Conservation (phyloP, 2,329 filamentous ascomycete species). For the Nigrospora sphaerica region DNA sequence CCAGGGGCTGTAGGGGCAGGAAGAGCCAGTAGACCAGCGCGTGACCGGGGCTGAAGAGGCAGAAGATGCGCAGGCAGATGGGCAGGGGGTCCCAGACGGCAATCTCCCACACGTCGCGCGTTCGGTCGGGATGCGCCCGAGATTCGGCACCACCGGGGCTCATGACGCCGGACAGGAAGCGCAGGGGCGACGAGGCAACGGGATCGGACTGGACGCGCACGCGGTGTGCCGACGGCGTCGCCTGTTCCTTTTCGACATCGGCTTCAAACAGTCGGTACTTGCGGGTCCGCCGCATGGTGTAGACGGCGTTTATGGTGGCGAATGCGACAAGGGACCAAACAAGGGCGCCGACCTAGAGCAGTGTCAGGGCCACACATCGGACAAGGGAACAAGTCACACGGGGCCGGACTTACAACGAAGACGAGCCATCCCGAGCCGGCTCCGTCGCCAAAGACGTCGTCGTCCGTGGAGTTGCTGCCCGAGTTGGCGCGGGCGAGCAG, state of each 20-base stretch:
- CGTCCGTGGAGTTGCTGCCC: slow-evolving; percentile 44
- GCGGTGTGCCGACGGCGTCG: slow-evolving; percentile 79
- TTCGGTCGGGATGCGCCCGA: slow-evolving; percentile 74
- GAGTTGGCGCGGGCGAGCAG: slow-evolving; percentile 78
- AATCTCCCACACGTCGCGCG: slow-evolving; percentile 89
- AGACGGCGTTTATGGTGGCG: slow-evolving; percentile 70
- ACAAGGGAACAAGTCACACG: slow-evolving; percentile 6
- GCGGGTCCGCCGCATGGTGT: slow-evolving; percentile 73
- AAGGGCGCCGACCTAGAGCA: slow-evolving; percentile 54
- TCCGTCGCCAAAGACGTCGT: slow-evolving; percentile 81
- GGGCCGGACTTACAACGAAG: slow-evolving; percentile 36
- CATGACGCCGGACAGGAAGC: slow-evolving; percentile 63
- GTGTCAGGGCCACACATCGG: slow-evolving; percentile 6
- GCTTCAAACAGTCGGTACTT: slow-evolving; percentile 89
- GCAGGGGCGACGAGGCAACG: slow-evolving; percentile 68
- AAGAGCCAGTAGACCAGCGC: slow-evolving; percentile 86
- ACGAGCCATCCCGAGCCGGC: slow-evolving; percentile 58
- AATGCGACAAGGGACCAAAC: slow-evolving; percentile 62
- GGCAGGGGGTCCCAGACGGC: slow-evolving; percentile 90
- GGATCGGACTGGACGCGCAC: slow-evolving; percentile 85
- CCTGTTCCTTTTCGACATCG: slow-evolving; percentile 66
- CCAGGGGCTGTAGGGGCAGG: slow-evolving; percentile 67
- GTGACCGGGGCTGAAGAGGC: slow-evolving; percentile 88
- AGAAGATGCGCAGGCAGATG: slow-evolving; percentile 74
- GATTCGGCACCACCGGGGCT: slow-evolving; percentile 67